Percentiles rank a stretch among this genome's conserved stretches.
Conservation (phyloP, 2,329 filamentous ascomycete genomes). For the Rhynchosporium agropyri region DNA sequence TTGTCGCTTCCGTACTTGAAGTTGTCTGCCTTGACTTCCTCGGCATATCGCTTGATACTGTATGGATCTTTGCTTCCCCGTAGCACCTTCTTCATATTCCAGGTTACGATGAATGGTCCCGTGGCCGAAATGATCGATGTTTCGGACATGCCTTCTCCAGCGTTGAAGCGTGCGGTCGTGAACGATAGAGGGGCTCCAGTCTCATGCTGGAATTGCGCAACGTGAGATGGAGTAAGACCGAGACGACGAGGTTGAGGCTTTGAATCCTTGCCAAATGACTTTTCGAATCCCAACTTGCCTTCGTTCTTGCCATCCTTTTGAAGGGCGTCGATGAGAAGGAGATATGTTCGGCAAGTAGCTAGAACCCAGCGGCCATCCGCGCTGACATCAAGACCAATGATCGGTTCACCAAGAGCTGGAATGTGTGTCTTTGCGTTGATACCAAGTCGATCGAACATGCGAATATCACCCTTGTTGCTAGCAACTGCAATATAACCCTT, state of each 20-base stretch:
- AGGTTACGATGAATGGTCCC: constrained; percentile 94
- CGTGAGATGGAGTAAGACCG: constrained; percentile 84
- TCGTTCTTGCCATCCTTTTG: constrained; percentile 95
- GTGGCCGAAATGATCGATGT: constrained; percentile 97
- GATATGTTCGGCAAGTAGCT: constrained; percentile 90
- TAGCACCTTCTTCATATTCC: constrained; percentile 90
- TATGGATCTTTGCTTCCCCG: constrained; percentile 83
- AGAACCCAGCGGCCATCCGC: constrained; percentile 96
- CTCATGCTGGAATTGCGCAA: constrained; percentile 97
- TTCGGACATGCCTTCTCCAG: constrained; percentile 76
- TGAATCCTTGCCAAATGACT: constrained; percentile 84
- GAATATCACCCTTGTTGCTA: constrained; percentile 96
- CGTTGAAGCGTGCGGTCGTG: constrained; percentile 92
- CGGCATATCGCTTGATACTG: constrained; percentile 92
- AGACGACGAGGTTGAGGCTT: constrained; percentile 94
- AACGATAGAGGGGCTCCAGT: constrained; percentile 85
- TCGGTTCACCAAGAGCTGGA: constrained; percentile 90
- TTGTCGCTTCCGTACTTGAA: constrained; percentile 97
- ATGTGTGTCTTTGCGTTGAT: constrained; percentile 98
- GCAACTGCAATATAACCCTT: constrained; percentile 97
- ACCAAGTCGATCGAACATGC: constrained; percentile 92
- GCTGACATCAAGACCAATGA: constrained; percentile 91
- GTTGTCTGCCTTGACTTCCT: constrained; percentile 96
- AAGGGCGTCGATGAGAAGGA: constrained; percentile 87
- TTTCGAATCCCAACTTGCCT: constrained; percentile 97